Evolutionary conservation across 164 flowering plant species (phyloP), one percentile per base, ranked within the genome.

Genomic region (Warburgia ugandensis): DNA sequence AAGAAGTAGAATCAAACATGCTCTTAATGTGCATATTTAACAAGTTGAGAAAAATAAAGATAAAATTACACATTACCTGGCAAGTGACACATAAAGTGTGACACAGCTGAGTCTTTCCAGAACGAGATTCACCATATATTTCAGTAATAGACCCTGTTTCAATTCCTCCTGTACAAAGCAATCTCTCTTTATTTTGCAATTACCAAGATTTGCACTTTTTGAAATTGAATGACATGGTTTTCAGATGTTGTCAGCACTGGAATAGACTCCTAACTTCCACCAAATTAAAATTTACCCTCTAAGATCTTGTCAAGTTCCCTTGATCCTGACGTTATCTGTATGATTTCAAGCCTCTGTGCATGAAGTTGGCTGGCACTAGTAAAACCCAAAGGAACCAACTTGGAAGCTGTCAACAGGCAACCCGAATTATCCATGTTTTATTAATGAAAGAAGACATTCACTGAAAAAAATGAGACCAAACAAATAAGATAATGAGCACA

Each of bases 111-210:
- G 97, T 90, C 72, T 90, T 86, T 54, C 95, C 97, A 54, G 85
- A 77, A 36, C 95, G 94, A 49, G 79, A 90, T 67, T 90, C 97
- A 30, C 95, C 97, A 73, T 90, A 90, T 39, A 90, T 23, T 67
- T 90, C 95, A 53, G 95, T 86, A 39, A 90, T 84, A 35, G 95
- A 84, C 42, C 96, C 96, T 0, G 96, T 90, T 65, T 90, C 97
- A 52, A 90, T 68, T 33, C 97, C 97, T 45, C 97, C 96, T 86
- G 76, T 26, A 35, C 63, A 33, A 61, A 12, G 27, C 14, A 2
- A n/a, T n/a, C n/a, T n/a, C n/a, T n/a, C n/a, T n/a, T n/a, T n/a
- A n/a, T n/a, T n/a, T n/a, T n/a, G n/a, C n/a, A n/a, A n/a, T n/a
- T n/a, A n/a, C n/a, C n/a, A n/a, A n/a, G n/a, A n/a, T n/a, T n/a